These are phyloP conservation scores for Geranium brycei DNA, from an alignment of 345 rosid species.

Conservation along the genomic window DNA sequence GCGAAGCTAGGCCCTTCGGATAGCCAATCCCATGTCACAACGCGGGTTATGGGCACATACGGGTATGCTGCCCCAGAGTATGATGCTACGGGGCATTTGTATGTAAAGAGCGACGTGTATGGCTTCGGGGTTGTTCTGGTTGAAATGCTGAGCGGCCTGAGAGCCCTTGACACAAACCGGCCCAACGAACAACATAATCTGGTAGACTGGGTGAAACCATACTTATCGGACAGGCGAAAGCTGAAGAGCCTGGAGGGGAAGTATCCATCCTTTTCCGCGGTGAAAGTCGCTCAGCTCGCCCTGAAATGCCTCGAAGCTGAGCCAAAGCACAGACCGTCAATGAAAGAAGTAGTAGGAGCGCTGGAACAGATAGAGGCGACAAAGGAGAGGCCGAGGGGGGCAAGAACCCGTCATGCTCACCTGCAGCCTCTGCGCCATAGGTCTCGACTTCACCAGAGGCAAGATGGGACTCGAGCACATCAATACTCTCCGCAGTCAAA, in stretches of 20 bases:
- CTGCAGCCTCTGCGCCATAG: conserved; percentile 24
- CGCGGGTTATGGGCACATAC: conserved; percentile 71
- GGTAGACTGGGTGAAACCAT: conserved; percentile 73
- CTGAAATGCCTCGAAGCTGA: conserved; percentile 49
- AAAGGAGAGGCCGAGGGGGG: conserved; percentile 36
- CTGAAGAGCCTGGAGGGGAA: conserved; percentile 54
- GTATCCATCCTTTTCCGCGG: conserved; percentile 50
- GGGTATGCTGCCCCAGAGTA: conserved; percentile 97
- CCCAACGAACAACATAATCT: conserved; percentile 53
- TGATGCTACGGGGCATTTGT: conserved; percentile 84
- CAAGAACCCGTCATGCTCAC: conserved; percentile 25
- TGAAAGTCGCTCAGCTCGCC: conserved; percentile 55
- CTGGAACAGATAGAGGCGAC: conserved; percentile 37
- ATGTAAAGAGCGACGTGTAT: conserved; percentile 79
- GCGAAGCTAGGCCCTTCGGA: conserved; percentile 87
- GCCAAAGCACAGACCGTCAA: conserved; percentile 64
- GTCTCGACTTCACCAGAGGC: conserved; percentile 37
- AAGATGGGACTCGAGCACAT: conserved; percentile 14
- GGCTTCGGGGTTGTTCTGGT: conserved; percentile 79
- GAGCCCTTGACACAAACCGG: conserved; percentile 55
- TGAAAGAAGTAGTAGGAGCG: conserved; percentile 61
- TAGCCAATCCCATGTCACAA: conserved; percentile 85
- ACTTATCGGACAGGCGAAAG: conserved; percentile 45
- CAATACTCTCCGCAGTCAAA: conserved; percentile 3
- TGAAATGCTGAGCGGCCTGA: conserved; percentile 72